Base-by-base conservation (phyloP, 768 basidiomycete genomes). In the Boletellus ananas region DNA sequence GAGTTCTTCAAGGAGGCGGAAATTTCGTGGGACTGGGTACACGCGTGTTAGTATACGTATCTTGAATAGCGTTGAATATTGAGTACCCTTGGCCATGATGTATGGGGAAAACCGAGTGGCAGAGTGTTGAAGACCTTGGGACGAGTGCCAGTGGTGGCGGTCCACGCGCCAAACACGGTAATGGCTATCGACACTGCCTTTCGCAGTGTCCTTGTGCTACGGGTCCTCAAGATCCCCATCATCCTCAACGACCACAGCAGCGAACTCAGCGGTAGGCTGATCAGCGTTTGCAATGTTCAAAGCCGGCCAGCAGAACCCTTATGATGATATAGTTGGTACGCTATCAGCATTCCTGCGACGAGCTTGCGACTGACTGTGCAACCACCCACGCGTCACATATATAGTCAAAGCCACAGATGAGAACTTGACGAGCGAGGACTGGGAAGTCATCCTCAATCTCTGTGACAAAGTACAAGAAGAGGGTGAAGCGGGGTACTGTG, bases 371-470 rank as follows among this genome's bases (percentile, higher is more conserved):
- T 25, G 25, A 58, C 42, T 27, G 23, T 17, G 29, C 13, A 34
- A 54, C 29, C 14, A 2, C n/a, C 18, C 20, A 9, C 23, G n/a
- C 21, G 20, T 31, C 47, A 27, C 11, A 25, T 10, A 40, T 36
- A n/a, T 69, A 96, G 94, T 71, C 60, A 95, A 96, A 72, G 89
- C 95, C 31, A 99, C 96, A n/a, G 92, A 94, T 67, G 96, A 98
- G 79, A 94, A 93, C 67, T 75, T 94, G 51, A 94, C 94, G 1
- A 77, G 79, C 48, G 95, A 96, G 72, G 90, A 96, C 69, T 99
- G 96, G 96, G 94, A 94, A 65, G 75, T 93, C 51, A 91, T 94
- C 55, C 65, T 97, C 43, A 92, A 89, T 59, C 70, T 98, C n/a
- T 96, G 94, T 59, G 96, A 99, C 74, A 96, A 96, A 70, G 94